Percentiles rank a stretch among this genome's conserved stretches.
Evolutionary conservation across 495 filamentous ascomycete genomes (phyloP).

Genomic region (Lophiostoma macrostomum): DNA sequence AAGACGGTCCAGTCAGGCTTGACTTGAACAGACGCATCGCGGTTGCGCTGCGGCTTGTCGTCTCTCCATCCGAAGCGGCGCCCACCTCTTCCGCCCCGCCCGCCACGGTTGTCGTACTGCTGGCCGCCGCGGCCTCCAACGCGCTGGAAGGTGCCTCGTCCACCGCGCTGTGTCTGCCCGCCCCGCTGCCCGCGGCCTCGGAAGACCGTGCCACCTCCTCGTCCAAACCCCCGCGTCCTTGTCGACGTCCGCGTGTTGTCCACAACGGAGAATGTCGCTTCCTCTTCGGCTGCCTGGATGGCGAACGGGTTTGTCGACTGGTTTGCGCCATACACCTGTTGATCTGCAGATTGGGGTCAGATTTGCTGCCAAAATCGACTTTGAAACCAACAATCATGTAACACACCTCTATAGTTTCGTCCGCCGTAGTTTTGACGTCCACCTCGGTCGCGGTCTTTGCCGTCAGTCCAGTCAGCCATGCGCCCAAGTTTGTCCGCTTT

Average conservation of each 20-base stretch:
- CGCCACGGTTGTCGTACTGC: constrained; percentile 56
- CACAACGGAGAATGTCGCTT: constrained; percentile 95
- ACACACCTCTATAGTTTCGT: constrained; percentile 81
- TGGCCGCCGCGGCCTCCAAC: constrained; percentile 63
- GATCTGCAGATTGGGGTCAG: constrained; percentile 55
- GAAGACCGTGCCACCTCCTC: constrained; percentile 82
- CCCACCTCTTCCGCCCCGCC: constrained; percentile 61
- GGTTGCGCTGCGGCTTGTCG: constrained; percentile 94
- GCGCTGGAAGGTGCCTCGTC: constrained; percentile 48
- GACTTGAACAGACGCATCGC: constrained; percentile 90
- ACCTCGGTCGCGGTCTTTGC: constrained; percentile 75
- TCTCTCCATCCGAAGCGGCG: constrained; percentile 98
- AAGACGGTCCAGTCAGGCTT: constrained; percentile 92
- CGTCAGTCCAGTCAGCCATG: constrained; percentile 99
- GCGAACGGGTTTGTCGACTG: constrained; percentile 76
- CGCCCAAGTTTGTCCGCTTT: constrained; percentile 98
- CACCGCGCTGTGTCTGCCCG: constrained; percentile 51
- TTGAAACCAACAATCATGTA: constrained; percentile 1
- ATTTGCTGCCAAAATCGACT: background rate
- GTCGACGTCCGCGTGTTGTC: constrained; percentile 83
- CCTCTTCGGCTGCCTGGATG: constrained; percentile 87
- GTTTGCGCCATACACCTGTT: constrained; percentile 94
- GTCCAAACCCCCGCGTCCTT: constrained; percentile 79
- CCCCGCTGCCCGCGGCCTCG: constrained; percentile 73
- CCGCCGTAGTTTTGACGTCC: constrained; percentile 87